Evolutionary conservation across 441 rosid genomes (phyloP).

Genomic region (Breynia disticha): DNA sequence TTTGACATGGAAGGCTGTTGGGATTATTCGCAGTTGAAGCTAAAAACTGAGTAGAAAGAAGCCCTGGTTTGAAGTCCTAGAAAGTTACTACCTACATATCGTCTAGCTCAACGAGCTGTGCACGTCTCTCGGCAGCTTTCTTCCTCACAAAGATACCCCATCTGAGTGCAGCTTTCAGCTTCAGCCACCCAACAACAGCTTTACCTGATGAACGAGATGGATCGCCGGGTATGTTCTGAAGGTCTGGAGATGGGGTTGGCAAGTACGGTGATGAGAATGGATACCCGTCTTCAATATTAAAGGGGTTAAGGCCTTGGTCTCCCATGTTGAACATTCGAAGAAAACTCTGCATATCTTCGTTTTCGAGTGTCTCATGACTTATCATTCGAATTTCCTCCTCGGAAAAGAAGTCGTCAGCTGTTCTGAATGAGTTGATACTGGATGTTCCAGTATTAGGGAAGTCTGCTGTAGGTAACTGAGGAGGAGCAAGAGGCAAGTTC

Average conservation of each 20-base stretch:
- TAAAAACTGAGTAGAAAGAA: not conserved
- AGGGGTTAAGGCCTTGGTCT: slow-evolving; percentile 34
- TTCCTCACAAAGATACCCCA: slow-evolving; percentile 88
- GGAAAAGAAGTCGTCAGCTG: slow-evolving; percentile 45
- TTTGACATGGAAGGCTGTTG: too few relatives aligned
- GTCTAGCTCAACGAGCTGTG: slow-evolving; percentile 68
- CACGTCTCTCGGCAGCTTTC: slow-evolving; percentile 88
- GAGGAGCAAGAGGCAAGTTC: slow-evolving; percentile 32
- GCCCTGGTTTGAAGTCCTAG: slow-evolving; percentile 16
- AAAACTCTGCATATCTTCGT: slow-evolving; percentile 83
- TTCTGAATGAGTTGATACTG: slow-evolving; percentile 30
- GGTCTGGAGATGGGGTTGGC: slow-evolving; percentile 36
- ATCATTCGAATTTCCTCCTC: slow-evolving; percentile 82
- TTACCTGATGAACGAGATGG: slow-evolving; percentile 64
- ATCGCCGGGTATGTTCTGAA: slow-evolving; percentile 36
- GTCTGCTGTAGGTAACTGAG: slow-evolving; percentile 31
- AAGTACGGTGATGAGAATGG: slow-evolving; percentile 39
- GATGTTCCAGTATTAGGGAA: slow-evolving; percentile 35
- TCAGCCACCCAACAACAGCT: slow-evolving; percentile 92
- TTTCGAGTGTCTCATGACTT: slow-evolving; percentile 84
- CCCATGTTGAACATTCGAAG: slow-evolving; percentile 67
- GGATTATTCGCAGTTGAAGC: too few relatives aligned
- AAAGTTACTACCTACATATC: slow-evolving; percentile 23
- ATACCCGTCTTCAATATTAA: slow-evolving; percentile 49
- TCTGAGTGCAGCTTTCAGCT: slow-evolving; percentile 91